Percentiles rank a stretch among this genome's conserved stretches.
Evolutionary conservation across 441 rosid species (phyloP).

Genomic region (Erysimum cheiri): DNA sequence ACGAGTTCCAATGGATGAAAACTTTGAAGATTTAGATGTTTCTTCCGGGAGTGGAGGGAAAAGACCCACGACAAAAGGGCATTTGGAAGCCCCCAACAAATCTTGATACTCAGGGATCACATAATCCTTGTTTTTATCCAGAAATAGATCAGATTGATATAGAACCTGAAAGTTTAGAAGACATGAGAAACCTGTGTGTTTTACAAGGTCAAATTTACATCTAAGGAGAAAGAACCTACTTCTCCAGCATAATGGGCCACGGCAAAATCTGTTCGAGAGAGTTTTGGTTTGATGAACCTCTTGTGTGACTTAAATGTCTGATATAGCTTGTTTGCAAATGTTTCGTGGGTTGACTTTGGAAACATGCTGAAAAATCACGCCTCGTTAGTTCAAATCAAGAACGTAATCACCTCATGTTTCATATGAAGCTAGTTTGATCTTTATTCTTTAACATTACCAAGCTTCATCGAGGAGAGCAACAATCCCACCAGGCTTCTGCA

Average conservation of each 20-base stretch:
- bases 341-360: conserved; percentile 99
- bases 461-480: conserved; percentile 98
- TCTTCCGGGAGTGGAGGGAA: conserved; percentile 94
- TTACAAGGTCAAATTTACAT: conserved; percentile 4
- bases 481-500: conserved; percentile 98
- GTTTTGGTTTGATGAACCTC: conserved; percentile 94
- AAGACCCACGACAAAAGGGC: conserved; percentile 91
- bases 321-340: conserved; percentile 92
- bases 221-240: conserved; percentile 48
- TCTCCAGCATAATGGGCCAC: conserved; percentile 98
- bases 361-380: conserved; percentile 80
- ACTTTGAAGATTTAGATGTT: conserved; percentile 90
- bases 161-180: conserved; percentile 61
- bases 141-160: conserved; percentile 91
- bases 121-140: conserved; percentile 99
- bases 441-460: conserved; percentile 59
- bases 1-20: conserved; percentile 96
- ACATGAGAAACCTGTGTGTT: conserved; percentile 11
- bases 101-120: conserved; percentile 98
- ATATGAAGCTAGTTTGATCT: conserved; percentile 17
- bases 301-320: conserved; percentile 91
- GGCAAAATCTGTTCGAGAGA: conserved; percentile 94
- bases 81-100: conserved; percentile 73
- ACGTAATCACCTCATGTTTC: conserved; percentile 22
- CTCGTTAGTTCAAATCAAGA: conserved; percentile 23